Conservation (phyloP, 768 basidiomycete species). For the Tylopilus plumbeoviolaceoides region DNA sequence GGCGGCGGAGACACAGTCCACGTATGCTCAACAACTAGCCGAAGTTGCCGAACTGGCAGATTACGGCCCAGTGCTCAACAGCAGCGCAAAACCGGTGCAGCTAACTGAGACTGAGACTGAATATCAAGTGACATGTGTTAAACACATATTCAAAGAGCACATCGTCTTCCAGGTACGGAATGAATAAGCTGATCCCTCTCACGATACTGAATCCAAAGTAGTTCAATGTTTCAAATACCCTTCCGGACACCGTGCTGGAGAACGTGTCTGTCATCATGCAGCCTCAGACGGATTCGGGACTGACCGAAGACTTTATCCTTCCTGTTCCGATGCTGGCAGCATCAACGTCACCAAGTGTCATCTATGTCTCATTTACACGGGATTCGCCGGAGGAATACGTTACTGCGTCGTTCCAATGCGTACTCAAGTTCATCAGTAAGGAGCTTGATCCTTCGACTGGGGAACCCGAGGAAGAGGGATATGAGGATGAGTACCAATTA, state of each 20-base stretch:
- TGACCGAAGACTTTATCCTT: slow-evolving; percentile 95
- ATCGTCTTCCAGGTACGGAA: slow-evolving; percentile 88
- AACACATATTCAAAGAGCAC: slow-evolving; percentile 94
- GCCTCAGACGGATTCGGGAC: slow-evolving; percentile 63
- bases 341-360: slow-evolving; percentile 71
- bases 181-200: not conserved
- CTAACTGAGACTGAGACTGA: slow-evolving; percentile 97
- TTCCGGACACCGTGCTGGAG: slow-evolving; percentile 93
- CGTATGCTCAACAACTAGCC: slow-evolving; percentile 80
- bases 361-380: slow-evolving; percentile 94
- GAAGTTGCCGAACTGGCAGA: slow-evolving; percentile 81
- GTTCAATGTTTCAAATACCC: slow-evolving; percentile 97
- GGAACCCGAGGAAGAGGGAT: slow-evolving; percentile 96
- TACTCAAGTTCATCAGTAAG: slow-evolving; percentile 93
- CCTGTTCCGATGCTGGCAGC: slow-evolving; percentile 68
- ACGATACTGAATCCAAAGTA: slow-evolving; percentile 30
- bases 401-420: slow-evolving; percentile 82
- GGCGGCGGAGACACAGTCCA: slow-evolving; percentile 83
- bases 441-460: slow-evolving; percentile 95
- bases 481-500: slow-evolving; percentile 96
- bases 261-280: slow-evolving; percentile 93
- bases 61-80: slow-evolving; percentile 87
- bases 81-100: slow-evolving; percentile 70
- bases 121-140: slow-evolving; percentile 94
- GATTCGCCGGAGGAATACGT: slow-evolving; percentile 73